These are phyloP conservation scores for Colletotrichum australisinense DNA, from an alignment of 2,329 filamentous ascomycete species.

Conservation along the genomic window DNA sequence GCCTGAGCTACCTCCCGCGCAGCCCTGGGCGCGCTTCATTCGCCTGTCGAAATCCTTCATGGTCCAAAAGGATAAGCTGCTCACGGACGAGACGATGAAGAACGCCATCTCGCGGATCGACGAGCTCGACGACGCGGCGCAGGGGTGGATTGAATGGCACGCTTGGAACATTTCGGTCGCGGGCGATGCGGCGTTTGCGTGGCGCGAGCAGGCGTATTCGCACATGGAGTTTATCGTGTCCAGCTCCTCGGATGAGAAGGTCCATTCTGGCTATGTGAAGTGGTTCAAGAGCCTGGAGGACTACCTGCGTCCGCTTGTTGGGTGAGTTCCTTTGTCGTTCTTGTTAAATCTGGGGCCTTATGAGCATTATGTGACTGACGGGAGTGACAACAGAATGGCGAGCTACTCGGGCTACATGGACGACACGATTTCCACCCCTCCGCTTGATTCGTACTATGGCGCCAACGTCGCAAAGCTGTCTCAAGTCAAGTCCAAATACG, in stretches of 20 bases:
- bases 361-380: background rate
- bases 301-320: background rate
- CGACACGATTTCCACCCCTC: slow-evolving; percentile 27
- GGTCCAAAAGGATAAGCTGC: background rate
- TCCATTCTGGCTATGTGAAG: background rate
- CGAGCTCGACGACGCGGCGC: background rate
- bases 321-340: background rate
- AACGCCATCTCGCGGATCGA: background rate
- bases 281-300: background rate
- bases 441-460: slow-evolving; percentile 33
- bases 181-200: slow-evolving; percentile 33
- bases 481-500: slow-evolving; percentile 32
- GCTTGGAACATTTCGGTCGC: slow-evolving; percentile 24
- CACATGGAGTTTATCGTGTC: slow-evolving; percentile 34
- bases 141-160: slow-evolving; percentile 31
- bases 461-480: slow-evolving; percentile 22
- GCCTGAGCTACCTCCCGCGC: background rate
- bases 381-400: slow-evolving; percentile 15
- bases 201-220: slow-evolving; percentile 32
- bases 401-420: slow-evolving; percentile 36
- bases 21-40: background rate
- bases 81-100: background rate
- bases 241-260: slow-evolving; percentile 24
- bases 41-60: background rate
- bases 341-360: background rate